Percentiles rank a stretch among this genome's conserved stretches.
These are phyloP conservation scores for Fraxinus platypoda DNA, from an alignment of 305 asterid genomes.

Conservation along the genomic window DNA sequence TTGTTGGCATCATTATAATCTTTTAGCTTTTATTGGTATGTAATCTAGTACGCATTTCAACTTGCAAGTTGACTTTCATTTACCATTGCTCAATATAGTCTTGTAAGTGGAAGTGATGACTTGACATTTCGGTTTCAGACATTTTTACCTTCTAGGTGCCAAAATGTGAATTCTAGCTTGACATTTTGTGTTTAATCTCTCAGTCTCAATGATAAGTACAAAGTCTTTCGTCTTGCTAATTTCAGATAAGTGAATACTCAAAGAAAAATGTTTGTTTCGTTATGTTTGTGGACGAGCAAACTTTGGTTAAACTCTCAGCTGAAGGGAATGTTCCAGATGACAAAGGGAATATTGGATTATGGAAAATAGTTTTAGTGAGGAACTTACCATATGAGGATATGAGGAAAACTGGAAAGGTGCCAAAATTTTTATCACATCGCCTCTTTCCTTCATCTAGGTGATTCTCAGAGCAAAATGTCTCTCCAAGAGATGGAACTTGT, in stretches of 20 bases:
- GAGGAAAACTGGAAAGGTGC: conserved; percentile 96
- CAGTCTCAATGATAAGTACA: not conserved
- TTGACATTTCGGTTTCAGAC: not conserved
- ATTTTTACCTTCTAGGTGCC: not conserved
- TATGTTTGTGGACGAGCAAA: conserved; percentile 85
- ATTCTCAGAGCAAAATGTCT: conserved; percentile 33
- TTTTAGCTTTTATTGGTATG: not conserved
- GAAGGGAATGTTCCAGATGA: conserved; percentile 81
- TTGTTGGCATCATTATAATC: not conserved
- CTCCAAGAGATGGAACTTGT: conserved; percentile 16
- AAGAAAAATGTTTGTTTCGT: conserved; percentile 83
- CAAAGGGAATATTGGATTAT: conserved; percentile 69
- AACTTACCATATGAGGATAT: conserved; percentile 76
- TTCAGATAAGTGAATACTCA: conserved; percentile 89
- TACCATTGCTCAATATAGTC: not conserved
- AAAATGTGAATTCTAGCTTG: not conserved
- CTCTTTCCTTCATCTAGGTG: conserved; percentile 96
- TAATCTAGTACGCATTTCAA: not conserved
- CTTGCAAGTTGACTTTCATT: not conserved
- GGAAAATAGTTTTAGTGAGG: conserved; percentile 76
- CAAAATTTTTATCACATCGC: conserved; percentile 82
- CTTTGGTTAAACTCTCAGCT: conserved; percentile 55
- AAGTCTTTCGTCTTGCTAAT: conserved; percentile 15
- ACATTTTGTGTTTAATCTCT: not conserved
- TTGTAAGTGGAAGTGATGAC: not conserved